Evolutionary conservation across 2,329 filamentous ascomycete species (phyloP).

Genomic region (Colletotrichum agaves): DNA sequence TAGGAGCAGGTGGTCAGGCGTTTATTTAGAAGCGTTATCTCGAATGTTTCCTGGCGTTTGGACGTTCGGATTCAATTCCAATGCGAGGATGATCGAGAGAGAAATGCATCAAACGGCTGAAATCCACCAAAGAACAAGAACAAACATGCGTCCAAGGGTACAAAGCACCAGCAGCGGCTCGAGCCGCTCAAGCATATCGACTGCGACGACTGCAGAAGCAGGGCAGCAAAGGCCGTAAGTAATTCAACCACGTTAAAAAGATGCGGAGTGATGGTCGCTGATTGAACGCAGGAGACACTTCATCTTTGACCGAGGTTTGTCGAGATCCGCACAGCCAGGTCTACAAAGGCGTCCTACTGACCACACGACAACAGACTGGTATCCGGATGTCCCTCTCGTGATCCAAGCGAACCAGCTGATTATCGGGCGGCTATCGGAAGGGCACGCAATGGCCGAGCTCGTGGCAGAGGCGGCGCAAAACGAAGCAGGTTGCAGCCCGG

Average conservation of each 20-base stretch:
- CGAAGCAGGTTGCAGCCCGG: constrained; percentile 27
- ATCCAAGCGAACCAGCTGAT: constrained; percentile 35
- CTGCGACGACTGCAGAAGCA: not conserved
- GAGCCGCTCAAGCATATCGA: constrained; percentile 21
- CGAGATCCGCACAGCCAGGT: not conserved
- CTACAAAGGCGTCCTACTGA: not conserved
- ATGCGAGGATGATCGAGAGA: not conserved
- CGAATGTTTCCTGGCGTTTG: not conserved
- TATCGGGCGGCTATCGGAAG: constrained; percentile 30
- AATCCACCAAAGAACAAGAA: not conserved
- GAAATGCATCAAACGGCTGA: not conserved
- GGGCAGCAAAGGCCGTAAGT: constrained; percentile 2
- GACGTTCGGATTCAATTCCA: not conserved
- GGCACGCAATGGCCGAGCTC: constrained; percentile 24
- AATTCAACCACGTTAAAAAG: not conserved
- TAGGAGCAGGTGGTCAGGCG: not conserved
- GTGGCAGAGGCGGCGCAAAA: constrained; percentile 28
- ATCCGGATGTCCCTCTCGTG: constrained; percentile 32
- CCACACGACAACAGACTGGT: constrained; percentile 16
- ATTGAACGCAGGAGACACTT: constrained; percentile 21
- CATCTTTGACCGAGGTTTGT: constrained; percentile 35
- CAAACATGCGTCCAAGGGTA: constrained; percentile 28
- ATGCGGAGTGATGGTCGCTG: not conserved
- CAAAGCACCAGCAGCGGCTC: constrained; percentile 32
- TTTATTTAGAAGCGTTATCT: not conserved